Evolutionary conservation across 495 filamentous ascomycete genomes (phyloP).

Genomic region (Penicillium canescens): DNA sequence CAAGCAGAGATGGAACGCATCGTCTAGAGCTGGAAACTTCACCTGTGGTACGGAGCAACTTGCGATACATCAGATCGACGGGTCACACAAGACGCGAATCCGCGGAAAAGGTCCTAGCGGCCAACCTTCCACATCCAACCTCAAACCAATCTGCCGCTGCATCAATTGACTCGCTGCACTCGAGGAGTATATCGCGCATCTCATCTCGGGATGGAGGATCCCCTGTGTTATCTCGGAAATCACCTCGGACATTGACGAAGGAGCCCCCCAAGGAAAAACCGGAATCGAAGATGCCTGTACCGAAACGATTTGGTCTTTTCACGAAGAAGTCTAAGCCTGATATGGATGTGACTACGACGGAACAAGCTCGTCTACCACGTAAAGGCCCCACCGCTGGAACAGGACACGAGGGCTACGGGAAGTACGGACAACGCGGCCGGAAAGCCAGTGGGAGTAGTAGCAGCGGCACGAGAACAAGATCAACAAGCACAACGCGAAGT

Average conservation of each 20-base stretch:
- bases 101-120: conserved; percentile 27
- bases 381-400: conserved; percentile 92
- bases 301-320: conserved; percentile 75
- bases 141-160: conserved; percentile 29
- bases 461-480: conserved; percentile 48
- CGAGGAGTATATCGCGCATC: conserved; percentile 34
- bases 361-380: conserved; percentile 57
- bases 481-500: conserved; percentile 56
- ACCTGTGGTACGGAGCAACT: conserved; percentile 77
- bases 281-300: conserved; percentile 25
- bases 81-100: conserved; percentile 46
- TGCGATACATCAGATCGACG: conserved; percentile 47
- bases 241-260: conserved; percentile 28
- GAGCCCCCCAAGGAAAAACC: conserved; percentile 21
- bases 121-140: conserved; percentile 9
- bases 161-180: conserved; percentile 41
- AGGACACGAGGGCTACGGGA: conserved; percentile 93
- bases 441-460: conserved; percentile 50
- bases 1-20: conserved; percentile 79
- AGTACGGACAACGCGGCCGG: conserved; percentile 57
- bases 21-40: conserved; percentile 62
- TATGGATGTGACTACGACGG: conserved; percentile 45
- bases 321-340: conserved; percentile 69
- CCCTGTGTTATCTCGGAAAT: conserved; percentile 32
- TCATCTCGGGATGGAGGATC: conserved; percentile 43